Evolutionary conservation across 225 moss, liverwort and hornwort genomes (phyloP).

Genomic region (Bryum argenteum): DNA sequence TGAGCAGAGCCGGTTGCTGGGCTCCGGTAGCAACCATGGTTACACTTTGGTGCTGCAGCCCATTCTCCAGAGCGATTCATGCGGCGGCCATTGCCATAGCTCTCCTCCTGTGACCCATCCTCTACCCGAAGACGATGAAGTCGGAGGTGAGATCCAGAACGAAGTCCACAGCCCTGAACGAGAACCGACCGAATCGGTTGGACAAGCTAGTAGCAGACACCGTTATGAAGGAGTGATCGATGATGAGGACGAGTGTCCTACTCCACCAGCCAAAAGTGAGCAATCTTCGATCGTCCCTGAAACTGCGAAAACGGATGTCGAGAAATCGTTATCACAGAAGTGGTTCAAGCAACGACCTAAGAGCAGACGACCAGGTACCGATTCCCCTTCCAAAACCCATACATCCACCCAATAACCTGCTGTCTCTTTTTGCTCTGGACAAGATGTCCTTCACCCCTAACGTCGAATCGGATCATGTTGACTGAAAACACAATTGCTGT

Average conservation of each 20-base stretch:
- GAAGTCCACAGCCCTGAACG: slow-evolving; percentile 25
- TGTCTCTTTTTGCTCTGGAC: too few species aligned
- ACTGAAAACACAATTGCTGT: too few species aligned
- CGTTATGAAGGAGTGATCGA: slow-evolving; percentile 36
- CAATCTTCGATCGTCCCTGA: not conserved
- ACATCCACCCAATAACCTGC: too few species aligned
- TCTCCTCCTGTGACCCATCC: not conserved
- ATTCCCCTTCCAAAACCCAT: not conserved
- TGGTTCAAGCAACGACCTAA: slow-evolving; percentile 65
- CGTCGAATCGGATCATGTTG: too few species aligned
- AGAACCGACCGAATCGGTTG: slow-evolving; percentile 26
- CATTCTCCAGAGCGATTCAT: slow-evolving; percentile 35
- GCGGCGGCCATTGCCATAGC: slow-evolving; percentile 35
- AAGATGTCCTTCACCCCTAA: too few species aligned
- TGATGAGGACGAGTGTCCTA: slow-evolving; percentile 25
- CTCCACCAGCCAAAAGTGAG: slow-evolving; percentile 21
- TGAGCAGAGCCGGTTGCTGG: slow-evolving; percentile 60
- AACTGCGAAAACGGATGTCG: slow-evolving; percentile 32
- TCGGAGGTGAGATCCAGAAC: slow-evolving; percentile 9
- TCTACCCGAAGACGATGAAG: not conserved
- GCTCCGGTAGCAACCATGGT: slow-evolving; percentile 47
- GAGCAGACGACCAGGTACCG: slow-evolving; percentile 31
- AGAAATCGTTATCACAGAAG: slow-evolving; percentile 57
- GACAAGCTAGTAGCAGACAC: slow-evolving; percentile 24
- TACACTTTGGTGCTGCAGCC: slow-evolving; percentile 58